Evolutionary conservation across 129 eudicot species (phyloP).

Genomic region (Artemisia annua): DNA sequence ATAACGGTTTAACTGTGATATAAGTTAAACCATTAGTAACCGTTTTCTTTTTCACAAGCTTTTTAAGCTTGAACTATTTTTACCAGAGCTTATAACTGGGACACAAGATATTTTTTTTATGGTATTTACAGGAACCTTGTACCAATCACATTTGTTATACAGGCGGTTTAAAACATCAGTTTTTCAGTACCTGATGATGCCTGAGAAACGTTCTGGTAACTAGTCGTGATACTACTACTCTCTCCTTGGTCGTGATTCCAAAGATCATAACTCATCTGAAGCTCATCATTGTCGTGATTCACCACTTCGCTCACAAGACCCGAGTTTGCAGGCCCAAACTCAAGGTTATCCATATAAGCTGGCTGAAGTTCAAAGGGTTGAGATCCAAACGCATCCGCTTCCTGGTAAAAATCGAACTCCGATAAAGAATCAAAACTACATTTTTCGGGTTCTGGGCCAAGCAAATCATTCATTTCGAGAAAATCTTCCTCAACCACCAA

Average conservation of each 20-base stretch:
- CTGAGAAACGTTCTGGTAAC: constrained; percentile 23
- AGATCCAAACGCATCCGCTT: constrained; percentile 28
- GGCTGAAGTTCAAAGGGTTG: constrained; percentile 31
- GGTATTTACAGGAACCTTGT: not conserved
- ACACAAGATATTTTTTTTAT: too few relatives aligned
- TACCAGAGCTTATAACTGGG: too few relatives aligned
- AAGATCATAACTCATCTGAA: constrained; percentile 30
- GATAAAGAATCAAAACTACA: constrained; percentile 40
- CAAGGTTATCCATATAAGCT: constrained; percentile 29
- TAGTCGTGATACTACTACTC: constrained; percentile 22
- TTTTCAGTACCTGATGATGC: constrained; percentile 57
- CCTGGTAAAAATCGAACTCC: constrained; percentile 50
- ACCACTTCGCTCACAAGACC: constrained; percentile 28
- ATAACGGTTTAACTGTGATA: not conserved
- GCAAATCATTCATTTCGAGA: constrained; percentile 80
- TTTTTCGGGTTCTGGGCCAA: constrained; percentile 46
- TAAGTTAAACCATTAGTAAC: not conserved
- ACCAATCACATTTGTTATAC: not conserved
- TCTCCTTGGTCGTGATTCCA: constrained; percentile 45
- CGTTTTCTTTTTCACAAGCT: not conserved
- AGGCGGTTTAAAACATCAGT: not conserved
- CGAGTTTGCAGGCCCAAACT: constrained; percentile 32
- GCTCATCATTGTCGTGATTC: constrained; percentile 35
- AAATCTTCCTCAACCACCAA: constrained; percentile 52
- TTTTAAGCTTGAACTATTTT: not conserved